These are phyloP conservation scores for Royoungia palumana DNA, from an alignment of 768 basidiomycete genomes.

Conservation along the genomic window DNA sequence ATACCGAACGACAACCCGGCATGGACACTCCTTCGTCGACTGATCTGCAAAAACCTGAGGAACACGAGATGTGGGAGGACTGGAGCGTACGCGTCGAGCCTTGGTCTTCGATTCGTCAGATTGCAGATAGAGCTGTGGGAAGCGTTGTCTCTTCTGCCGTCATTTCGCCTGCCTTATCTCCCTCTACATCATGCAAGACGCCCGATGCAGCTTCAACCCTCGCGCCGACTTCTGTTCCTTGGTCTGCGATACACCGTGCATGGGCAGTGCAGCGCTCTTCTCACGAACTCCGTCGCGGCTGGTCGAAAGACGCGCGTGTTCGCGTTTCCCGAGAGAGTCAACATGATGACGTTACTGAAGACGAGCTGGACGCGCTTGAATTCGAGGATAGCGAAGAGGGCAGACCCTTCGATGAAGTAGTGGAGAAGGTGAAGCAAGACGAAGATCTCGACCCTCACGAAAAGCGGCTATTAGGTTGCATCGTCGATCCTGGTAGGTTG, in stretches of 20 bases:
- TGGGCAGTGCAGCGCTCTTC: slow-evolving; percentile 58
- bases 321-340: slow-evolving; percentile 35
- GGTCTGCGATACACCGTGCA: slow-evolving; percentile 62
- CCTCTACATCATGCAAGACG: slow-evolving; percentile 19
- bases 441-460: slow-evolving; percentile 78
- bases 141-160: slow-evolving; percentile 44
- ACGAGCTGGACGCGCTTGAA: slow-evolving; percentile 27
- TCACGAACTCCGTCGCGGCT: slow-evolving; percentile 51
- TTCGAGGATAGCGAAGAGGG: slow-evolving; percentile 33
- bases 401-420: slow-evolving; percentile 54
- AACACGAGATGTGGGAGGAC: slow-evolving; percentile 46
- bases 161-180: slow-evolving; percentile 6
- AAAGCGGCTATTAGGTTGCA: slow-evolving; percentile 74
- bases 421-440: slow-evolving; percentile 75
- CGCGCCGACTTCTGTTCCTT: slow-evolving; percentile 59
- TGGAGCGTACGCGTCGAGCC: slow-evolving; percentile 70
- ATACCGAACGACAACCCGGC: slow-evolving; percentile 7
- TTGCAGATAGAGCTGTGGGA: slow-evolving; percentile 77
- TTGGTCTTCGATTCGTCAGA: slow-evolving; percentile 67
- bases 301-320: slow-evolving; percentile 52
- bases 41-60: slow-evolving; percentile 16
- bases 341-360: slow-evolving; percentile 33
- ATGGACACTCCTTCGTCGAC: background rate
- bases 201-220: slow-evolving; percentile 3
- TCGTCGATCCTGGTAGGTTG: slow-evolving; percentile 72